Conservation (phyloP, 164 flowering plant species). For the Berberis vulgaris region DNA sequence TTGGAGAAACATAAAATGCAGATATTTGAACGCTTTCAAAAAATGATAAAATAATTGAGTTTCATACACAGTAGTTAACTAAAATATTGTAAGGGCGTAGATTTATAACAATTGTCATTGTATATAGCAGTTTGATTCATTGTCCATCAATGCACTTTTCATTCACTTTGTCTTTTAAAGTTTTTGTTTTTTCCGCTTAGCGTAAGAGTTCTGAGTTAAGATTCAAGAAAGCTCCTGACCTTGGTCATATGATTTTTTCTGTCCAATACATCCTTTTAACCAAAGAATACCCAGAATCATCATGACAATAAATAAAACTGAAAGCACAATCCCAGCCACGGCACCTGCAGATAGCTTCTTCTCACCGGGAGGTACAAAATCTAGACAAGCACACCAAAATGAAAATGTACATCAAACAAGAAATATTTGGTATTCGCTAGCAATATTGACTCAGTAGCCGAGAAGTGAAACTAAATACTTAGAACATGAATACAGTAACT, state of each 20-base stretch:
- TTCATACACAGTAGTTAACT: no score
- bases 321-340: slow-evolving; percentile 29
- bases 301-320: slow-evolving; percentile 9
- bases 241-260: slow-evolving; percentile 12
- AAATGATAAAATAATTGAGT: no score
- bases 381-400: slow-evolving; percentile 5
- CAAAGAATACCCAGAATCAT: slow-evolving; percentile 30
- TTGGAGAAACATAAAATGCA: no score
- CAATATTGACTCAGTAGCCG: no score
- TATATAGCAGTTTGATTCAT: no score
- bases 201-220: neutral
- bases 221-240: slow-evolving; percentile 6
- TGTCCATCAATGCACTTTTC: no score
- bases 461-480: no score
- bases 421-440: no score
- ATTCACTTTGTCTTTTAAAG: no score
- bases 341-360: slow-evolving; percentile 22
- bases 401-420: neutral
- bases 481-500: neutral
- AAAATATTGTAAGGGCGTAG: neutral
- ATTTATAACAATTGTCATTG: neutral
- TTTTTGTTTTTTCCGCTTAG: no score
- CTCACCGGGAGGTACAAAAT: slow-evolving; percentile 15
- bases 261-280: slow-evolving; percentile 33
- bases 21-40: no score